phyloP scores from a whole-genome alignment of 1,284 basidiomycete genomes.

The Rhodotorula mucilaginosa region DNA sequence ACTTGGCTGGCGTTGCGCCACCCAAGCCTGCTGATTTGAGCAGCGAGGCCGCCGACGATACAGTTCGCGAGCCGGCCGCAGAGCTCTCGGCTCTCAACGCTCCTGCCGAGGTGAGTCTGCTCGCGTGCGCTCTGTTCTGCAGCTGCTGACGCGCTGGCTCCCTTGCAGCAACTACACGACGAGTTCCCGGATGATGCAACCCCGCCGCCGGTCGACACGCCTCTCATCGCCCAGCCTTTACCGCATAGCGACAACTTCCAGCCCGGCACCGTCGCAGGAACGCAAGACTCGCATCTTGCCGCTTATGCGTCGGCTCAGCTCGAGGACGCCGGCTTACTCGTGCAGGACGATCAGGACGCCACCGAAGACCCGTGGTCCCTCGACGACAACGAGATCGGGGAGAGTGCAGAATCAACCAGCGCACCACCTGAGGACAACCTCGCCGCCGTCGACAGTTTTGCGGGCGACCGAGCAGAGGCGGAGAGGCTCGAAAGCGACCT shows the following conservation, averaged over 20 bases:
- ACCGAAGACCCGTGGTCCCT: constrained; percentile 13
- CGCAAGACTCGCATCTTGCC: background rate
- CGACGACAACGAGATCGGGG: background rate
- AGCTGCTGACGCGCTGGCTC: background rate
- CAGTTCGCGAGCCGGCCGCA: no score
- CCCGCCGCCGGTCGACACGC: background rate
- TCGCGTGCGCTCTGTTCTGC: no score
- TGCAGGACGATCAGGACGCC: background rate
- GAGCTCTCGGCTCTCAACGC: constrained; percentile 13
- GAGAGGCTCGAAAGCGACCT: background rate
- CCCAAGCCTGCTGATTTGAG: no score
- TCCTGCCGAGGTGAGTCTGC: constrained; percentile 5
- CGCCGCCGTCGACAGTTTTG: background rate
- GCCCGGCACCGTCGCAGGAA: background rate
- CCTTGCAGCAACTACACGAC: background rate
- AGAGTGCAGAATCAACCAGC: no score
- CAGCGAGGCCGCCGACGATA: no score
- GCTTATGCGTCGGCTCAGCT: background rate
- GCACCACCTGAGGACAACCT: background rate
- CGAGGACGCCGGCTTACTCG: constrained; percentile 11
- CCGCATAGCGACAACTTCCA: constrained; percentile 13
- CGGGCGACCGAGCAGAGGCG: constrained; percentile 8
- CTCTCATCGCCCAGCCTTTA: constrained; percentile 5
- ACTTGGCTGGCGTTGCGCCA: no score
- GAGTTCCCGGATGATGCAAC: background rate